Evolutionary conservation across 2,329 filamentous ascomycete genomes (phyloP), one percentile per base, ranked within the genome.

Genomic region (Elsinoe fawcettii): DNA sequence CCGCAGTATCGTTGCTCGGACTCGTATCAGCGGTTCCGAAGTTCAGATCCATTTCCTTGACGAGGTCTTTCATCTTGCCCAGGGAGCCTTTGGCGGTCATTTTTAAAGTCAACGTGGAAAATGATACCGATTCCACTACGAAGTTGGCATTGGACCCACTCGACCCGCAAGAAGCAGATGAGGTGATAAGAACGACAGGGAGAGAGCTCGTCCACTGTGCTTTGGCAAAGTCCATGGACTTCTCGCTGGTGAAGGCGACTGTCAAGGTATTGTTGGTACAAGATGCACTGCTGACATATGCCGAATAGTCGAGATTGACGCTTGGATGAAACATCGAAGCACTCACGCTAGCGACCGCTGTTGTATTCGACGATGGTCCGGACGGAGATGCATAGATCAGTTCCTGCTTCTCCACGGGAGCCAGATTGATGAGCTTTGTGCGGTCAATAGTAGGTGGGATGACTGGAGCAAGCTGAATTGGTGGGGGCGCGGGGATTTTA

Each of bases 241-340:
- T 53, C 12, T 25, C 18, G 18, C 51, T 51, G 18, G 51, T 58
- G 37, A 61, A 61, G 7, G 22, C 32, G 27, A 59, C 56, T 14
- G 55, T 58, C 3, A 59, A 46, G 32, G 36, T 59, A 22, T 51
- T 49, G 20, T 23, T 37, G 32, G 53, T 44, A 18, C 60, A 61
- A 7, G 55, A 55, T 18, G 55, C 55, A 16, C 47, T 46, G 4
- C 32, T 57, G 60, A 61, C 55, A 34, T 55, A 61, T 11, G 34
- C 54, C 14, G 58, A 57, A 44, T 61, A 55, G 18, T 61, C 60
- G 5, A 61, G 58, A 8, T 59, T 57, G 32, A 61, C 49, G 6
- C 58, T 59, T 4, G 60, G 60, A 36, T 61, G 56, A 55, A 53
- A 55, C 47, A 59, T 57, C 18, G 53, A 55, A 54, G 59, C 51